Evolutionary conservation across 2,329 filamentous ascomycete species (phyloP), one percentile per base, ranked within the genome.

Genomic region (Fusarium bactridioides): DNA sequence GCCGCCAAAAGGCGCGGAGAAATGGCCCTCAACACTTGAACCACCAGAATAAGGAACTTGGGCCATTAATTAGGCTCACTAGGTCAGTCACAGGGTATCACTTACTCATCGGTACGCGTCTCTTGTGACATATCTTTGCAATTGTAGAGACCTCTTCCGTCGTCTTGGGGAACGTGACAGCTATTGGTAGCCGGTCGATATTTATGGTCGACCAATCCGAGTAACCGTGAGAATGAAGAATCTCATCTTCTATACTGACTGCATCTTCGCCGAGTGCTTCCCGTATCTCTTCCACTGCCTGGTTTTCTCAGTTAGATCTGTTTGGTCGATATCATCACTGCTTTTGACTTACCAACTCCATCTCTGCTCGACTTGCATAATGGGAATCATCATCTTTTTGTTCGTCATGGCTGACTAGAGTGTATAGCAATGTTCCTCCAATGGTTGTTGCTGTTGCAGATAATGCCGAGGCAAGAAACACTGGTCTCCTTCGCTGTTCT

Each of bases 21-120:
- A 97, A 79, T 97, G 96, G 13, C 93, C 95, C 80, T 98, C 95
- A 0, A 98, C 85, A 73, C 93, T 95, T 0, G 93, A 92, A 18
- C 94, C 94, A 3, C 94, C 94, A 1, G 93, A 96, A 78, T 93
- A 97, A 0, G 94, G 92, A 65, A 96, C 19, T 64, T 27, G 10
- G 15, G n/a, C 13, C 15, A 23, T 43, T 3, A 43, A 4, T 8
- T 43, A 5, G 18, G n/a, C n/a, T 43, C 15, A 1, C 15, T 16
- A 10, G 16, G 15, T 11, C n/a, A 16, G 7, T 23, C 15, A 4
- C 10, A 2, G 4, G 4, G 10, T 3, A 7, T 15, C 2, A 10
- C 44, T 16, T 16, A 64, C 62, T 64, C 62, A 97, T 93, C 2
- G 95, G 95, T 55, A 97, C 89, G 87, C 90, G 81, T 94, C 91